Conservation (phyloP, 2,329 filamentous ascomycete genomes). For the Talaromyces sp. region DNA sequence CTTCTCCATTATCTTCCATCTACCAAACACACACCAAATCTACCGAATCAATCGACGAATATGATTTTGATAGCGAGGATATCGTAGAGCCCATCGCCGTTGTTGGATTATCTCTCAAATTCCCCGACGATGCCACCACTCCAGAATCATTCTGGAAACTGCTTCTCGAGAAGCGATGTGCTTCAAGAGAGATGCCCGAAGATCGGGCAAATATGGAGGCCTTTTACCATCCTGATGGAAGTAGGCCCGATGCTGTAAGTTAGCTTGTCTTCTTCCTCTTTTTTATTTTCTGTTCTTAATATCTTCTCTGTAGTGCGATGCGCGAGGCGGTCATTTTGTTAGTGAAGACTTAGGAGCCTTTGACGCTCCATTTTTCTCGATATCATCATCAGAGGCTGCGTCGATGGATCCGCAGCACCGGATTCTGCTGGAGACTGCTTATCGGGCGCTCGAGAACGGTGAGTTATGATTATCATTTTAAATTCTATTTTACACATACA, state of each 20-base stretch:
- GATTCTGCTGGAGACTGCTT: conserved; percentile 7
- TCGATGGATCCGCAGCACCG: conserved; percentile 14
- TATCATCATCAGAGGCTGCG: conserved; percentile 13
- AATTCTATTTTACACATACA: too few species aligned
- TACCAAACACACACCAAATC: too few species aligned
- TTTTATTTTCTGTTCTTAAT: not conserved
- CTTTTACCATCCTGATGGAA: not conserved
- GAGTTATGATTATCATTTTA: conserved; percentile 16
- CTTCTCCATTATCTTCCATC: too few species aligned
- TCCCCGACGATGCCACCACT: conserved; percentile 11
- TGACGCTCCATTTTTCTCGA: conserved; percentile 23
- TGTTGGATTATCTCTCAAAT: conserved; percentile 13
- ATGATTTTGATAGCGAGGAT: too few species aligned
- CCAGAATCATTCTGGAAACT: conserved; percentile 12
- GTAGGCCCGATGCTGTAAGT: not conserved
- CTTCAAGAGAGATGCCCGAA: conserved; percentile 2
- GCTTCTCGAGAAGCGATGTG: conserved; percentile 11
- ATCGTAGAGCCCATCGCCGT: conserved; percentile 8
- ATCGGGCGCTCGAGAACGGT: conserved; percentile 33
- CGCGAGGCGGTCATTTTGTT: conserved; percentile 19
- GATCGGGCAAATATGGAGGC: conserved; percentile 1
- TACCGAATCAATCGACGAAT: too few species aligned
- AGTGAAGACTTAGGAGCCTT: conserved; percentile 18
- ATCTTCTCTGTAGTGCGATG: not conserved
- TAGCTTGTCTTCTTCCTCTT: not conserved